Evolutionary conservation across 768 basidiomycete genomes (phyloP).

Genomic region (Aureoboletus auriporus): DNA sequence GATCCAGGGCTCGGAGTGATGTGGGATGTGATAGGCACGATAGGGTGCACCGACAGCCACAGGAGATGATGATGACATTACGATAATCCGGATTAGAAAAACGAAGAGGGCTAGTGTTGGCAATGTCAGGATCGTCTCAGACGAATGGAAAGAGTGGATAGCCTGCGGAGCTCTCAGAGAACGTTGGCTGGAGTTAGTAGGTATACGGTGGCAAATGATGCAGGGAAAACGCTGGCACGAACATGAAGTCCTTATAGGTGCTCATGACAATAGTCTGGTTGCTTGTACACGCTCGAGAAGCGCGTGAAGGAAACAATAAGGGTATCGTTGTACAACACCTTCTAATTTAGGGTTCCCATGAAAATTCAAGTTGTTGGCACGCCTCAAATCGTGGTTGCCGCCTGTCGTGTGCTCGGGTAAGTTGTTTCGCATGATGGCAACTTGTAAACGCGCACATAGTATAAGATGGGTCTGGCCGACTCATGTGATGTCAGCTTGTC

Average conservation of each 20-base stretch:
- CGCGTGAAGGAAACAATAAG: conserved; percentile 13
- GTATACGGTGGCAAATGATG: neutral
- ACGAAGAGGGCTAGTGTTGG: neutral
- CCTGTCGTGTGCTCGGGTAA: no score
- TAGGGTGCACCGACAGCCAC: conserved; percentile 4
- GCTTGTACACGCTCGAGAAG: neutral
- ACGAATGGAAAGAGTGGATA: conserved; percentile 25
- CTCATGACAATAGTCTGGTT: conserved; percentile 11
- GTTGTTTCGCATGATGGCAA: no score
- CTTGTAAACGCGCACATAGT: no score
- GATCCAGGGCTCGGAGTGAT: conserved; percentile 22
- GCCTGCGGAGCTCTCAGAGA: conserved; percentile 20
- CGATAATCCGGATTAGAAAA: neutral
- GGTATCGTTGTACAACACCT: conserved; percentile 15
- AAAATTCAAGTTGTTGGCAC: no score
- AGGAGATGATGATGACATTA: conserved; percentile 7
- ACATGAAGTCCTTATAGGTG: conserved; percentile 16
- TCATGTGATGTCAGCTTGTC: no score
- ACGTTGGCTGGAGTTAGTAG: conserved; percentile 7
- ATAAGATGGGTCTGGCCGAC: no score
- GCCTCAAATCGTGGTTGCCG: no score
- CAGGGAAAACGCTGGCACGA: neutral
- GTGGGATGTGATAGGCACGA: conserved; percentile 12
- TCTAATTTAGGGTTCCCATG: conserved; percentile 11
- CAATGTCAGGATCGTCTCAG: conserved; percentile 17